Conservation (phyloP, 2,329 filamentous ascomycete species). For the Gaeumannomyces sp. region DNA sequence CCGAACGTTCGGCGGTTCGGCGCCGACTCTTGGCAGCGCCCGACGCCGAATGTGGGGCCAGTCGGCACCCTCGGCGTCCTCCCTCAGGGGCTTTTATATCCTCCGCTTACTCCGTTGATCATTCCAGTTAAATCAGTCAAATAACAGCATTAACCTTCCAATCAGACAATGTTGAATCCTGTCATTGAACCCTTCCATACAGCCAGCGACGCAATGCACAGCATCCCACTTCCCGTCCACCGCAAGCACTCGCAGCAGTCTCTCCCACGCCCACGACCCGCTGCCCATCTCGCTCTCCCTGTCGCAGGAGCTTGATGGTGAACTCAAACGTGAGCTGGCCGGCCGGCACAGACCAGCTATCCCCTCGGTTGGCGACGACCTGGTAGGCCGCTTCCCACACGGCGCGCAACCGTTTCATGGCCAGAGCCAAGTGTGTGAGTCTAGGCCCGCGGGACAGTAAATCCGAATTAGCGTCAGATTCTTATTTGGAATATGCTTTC, state of each 20-base stretch:
- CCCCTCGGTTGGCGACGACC: too few relatives aligned
- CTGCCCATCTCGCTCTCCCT: neutral
- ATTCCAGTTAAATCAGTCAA: too few relatives aligned
- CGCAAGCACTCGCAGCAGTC: neutral
- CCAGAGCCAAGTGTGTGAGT: neutral
- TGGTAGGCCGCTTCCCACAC: neutral
- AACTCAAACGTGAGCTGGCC: conserved; percentile 9
- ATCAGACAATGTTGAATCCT: too few relatives aligned
- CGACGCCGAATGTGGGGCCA: conserved; percentile 3
- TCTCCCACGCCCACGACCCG: neutral
- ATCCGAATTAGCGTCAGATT: too few relatives aligned
- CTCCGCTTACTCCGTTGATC: too few relatives aligned
- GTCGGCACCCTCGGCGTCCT: too few relatives aligned
- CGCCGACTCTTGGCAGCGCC: conserved; percentile 5
- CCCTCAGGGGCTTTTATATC: too few relatives aligned
- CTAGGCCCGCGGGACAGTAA: neutral
- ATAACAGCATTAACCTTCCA: too few relatives aligned
- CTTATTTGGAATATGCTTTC: too few relatives aligned
- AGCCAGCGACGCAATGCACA: too few relatives aligned
- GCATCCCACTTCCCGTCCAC: too few relatives aligned
- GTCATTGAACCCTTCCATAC: too few relatives aligned
- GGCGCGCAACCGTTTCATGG: neutral
- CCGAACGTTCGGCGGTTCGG: conserved; percentile 1
- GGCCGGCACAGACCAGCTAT: conserved; percentile 1
- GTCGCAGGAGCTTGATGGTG: conserved; percentile 2